These are phyloP conservation scores for Fusarium veterinarium DNA, from an alignment of 2,329 filamentous ascomycete genomes.

Conservation along the genomic window DNA sequence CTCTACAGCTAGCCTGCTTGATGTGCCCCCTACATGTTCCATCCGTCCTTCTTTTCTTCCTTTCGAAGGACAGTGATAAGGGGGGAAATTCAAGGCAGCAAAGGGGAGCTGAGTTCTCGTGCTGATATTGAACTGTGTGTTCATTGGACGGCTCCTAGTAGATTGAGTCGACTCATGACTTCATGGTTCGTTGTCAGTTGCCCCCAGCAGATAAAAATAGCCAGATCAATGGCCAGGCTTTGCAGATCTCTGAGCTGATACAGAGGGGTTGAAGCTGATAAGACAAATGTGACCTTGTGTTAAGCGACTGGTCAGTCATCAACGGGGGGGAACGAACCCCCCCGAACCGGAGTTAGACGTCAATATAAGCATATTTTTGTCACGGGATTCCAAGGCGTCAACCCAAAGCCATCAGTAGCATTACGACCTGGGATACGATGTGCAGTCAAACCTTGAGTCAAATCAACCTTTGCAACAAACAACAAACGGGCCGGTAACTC, in stretches of 20 bases:
- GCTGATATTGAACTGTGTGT: neutral
- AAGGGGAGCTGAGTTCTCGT: constrained; percentile 8
- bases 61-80: constrained; percentile 7
- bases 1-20: neutral
- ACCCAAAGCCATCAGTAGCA: constrained; percentile 1
- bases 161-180: constrained; percentile 11
- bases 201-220: constrained; percentile 3
- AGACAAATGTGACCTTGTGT: neutral
- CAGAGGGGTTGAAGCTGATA: constrained; percentile 9
- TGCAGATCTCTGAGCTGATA: neutral
- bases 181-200: constrained; percentile 4
- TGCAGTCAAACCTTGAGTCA: neutral
- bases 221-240: neutral
- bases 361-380: constrained; percentile 18
- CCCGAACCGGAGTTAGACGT: constrained; percentile 1
- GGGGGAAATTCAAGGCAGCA: neutral
- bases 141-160: constrained; percentile 4
- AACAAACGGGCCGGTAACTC: constrained; percentile 1
- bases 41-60: constrained; percentile 24
- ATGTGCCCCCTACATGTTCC: neutral
- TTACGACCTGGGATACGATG: constrained; percentile 1
- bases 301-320: neutral
- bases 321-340: neutral
- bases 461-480: neutral
- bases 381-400: neutral